These are phyloP conservation scores for Fusarium gaditjirri DNA, from an alignment of 2,329 filamentous ascomycete genomes.

Conservation along the genomic window DNA sequence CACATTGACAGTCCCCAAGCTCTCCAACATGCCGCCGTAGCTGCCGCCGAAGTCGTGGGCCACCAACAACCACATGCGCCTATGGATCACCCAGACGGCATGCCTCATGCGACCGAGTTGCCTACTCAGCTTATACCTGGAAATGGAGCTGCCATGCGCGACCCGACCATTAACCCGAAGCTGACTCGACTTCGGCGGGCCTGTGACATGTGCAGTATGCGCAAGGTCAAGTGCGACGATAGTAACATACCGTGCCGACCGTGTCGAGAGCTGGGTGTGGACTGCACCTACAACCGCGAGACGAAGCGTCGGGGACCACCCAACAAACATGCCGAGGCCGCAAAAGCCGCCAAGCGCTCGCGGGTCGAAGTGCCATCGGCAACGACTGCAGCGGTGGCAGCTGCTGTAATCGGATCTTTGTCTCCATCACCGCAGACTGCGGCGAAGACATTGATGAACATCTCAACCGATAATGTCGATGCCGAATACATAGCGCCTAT, in stretches of 20 bases:
- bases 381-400: constrained; percentile 20
- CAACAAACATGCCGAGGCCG: constrained; percentile 68
- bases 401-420: constrained; percentile 39
- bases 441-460: constrained; percentile 61
- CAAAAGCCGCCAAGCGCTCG: constrained; percentile 62
- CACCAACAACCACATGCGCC: constrained; percentile 35
- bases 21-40: constrained; percentile 53
- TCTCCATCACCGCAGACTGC: constrained; percentile 59
- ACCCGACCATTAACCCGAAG: constrained; percentile 60
- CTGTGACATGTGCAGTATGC: constrained; percentile 70
- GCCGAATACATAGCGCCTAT: constrained; percentile 78
- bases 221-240: constrained; percentile 71
- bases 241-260: constrained; percentile 65
- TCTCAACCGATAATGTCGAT: constrained; percentile 55
- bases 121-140: constrained; percentile 40
- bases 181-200: constrained; percentile 67
- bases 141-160: constrained; percentile 47
- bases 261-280: constrained; percentile 66
- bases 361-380: constrained; percentile 50
- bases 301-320: constrained; percentile 69
- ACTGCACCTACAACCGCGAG: constrained; percentile 67
- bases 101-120: constrained; percentile 37
- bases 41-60: constrained; percentile 46
- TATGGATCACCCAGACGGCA: constrained; percentile 30
- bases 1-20: constrained; percentile 51